Evolutionary conservation across 2,329 filamentous ascomycete genomes (phyloP), one percentile per base, ranked within the genome.

Genomic region (Botryotinia narcissicola): DNA sequence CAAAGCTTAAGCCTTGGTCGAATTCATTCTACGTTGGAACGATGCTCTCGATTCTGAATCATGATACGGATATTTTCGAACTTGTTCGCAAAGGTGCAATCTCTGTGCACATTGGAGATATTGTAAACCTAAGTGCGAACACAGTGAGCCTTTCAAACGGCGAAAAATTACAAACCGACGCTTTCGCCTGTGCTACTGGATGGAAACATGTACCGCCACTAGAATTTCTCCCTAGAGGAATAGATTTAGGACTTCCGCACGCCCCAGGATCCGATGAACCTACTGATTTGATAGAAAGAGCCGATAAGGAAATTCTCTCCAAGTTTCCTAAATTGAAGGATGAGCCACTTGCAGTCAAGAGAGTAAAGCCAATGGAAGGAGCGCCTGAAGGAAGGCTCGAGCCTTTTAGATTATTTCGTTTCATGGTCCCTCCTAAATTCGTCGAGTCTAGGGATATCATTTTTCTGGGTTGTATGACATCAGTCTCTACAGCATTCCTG

Each of bases 1-100:
- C 83, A 57, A 88, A 87, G 80, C 82, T 89, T 35, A 87, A 86
- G 79, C 87, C 87, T 0, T 87, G 86, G 84, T 83, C 82, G 25
- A 80, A 83, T 3, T 79, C 84, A 48, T 85, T 87, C 79, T 90
- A 86, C 81, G 84, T 85, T 7, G 88, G 85, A 3, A 85, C 85
- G 12, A 86, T 84, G 7, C 83, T 91, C 37, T 87, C 86, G 70
- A 90, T 92, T 69, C 83, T 88, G 70, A 91, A 90, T 79, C 91
- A 89, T 76, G 83, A 85, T 0, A 86, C 83, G 6, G 83, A 87
- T 77, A 86, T 91, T 76, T 87, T 89, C 76, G 86, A 89, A 5
- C 80, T 89, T 22, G 85, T 91, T 25, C 83, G 83, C 54, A 78
- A 82, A 29, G 88, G 87, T n/a, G 84, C 80, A 60, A 84, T 91